Evolutionary conservation across 495 filamentous ascomycete genomes (phyloP).

Genomic region (Lineolata rhizophorae): DNA sequence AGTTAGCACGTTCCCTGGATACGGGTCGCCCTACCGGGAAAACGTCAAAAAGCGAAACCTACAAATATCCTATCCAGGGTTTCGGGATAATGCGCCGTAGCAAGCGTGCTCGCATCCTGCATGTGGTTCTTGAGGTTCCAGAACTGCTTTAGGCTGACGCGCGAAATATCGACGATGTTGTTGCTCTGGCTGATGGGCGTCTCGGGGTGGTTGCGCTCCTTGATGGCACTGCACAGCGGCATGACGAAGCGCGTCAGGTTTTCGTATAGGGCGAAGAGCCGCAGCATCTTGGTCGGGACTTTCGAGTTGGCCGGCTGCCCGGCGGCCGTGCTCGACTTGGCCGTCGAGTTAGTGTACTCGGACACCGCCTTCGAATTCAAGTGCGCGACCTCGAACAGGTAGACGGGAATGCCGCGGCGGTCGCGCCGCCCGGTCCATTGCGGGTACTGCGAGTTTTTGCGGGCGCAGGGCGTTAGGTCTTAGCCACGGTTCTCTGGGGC

Average conservation of each 20-base stretch:
- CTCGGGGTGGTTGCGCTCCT: conserved; percentile 41
- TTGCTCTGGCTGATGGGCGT: conserved; percentile 70
- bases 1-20: not conserved
- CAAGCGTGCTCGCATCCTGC: conserved; percentile 68
- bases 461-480: too few species aligned
- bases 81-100: conserved; percentile 86
- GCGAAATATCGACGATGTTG: conserved; percentile 74
- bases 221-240: conserved; percentile 52
- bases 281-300: conserved; percentile 37
- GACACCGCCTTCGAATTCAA: conserved; percentile 59
- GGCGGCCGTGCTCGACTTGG: conserved; percentile 30
- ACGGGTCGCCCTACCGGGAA: not conserved
- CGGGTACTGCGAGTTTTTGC: conserved; percentile 39
- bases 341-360: conserved; percentile 40
- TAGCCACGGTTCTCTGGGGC: too few species aligned
- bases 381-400: conserved; percentile 67
- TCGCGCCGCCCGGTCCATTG: conserved; percentile 84
- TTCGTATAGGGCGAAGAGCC: conserved; percentile 75
- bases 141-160: conserved; percentile 71
- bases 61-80: conserved; percentile 73
- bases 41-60: conserved; percentile 12
- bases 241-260: conserved; percentile 71
- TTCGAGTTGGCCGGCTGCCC: conserved; percentile 3
- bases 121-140: conserved; percentile 83
- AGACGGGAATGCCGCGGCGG: conserved; percentile 71